Conservation (phyloP, 768 basidiomycete genomes). For the Mycena haematopus region DNA sequence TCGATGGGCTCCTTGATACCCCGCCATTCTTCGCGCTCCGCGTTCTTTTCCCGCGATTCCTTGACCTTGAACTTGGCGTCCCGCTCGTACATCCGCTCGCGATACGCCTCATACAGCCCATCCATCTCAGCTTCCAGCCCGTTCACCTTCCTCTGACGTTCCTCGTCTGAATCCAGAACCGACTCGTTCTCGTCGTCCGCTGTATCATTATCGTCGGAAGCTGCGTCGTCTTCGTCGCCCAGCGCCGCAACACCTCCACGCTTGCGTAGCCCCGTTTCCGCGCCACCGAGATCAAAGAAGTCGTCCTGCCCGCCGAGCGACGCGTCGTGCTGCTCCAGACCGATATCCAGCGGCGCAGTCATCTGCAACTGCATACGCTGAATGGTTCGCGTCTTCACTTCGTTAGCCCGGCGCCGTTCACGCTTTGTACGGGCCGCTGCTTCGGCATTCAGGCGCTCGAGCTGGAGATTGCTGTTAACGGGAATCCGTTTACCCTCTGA, state of each 20-base stretch:
- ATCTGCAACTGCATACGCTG: slow-evolving; percentile 97
- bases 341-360: slow-evolving; percentile 97
- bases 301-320: slow-evolving; percentile 84
- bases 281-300: slow-evolving; percentile 81
- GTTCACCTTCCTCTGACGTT: slow-evolving; percentile 63
- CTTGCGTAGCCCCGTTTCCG: slow-evolving; percentile 51
- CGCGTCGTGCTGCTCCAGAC: slow-evolving; percentile 81
- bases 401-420: slow-evolving; percentile 85
- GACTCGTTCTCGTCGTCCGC: slow-evolving; percentile 45
- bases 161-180: slow-evolving; percentile 69
- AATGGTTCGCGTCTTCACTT: slow-evolving; percentile 84
- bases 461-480: slow-evolving; percentile 49
- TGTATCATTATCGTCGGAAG: slow-evolving; percentile 48
- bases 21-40: slow-evolving; percentile 80
- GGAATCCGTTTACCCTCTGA: not conserved
- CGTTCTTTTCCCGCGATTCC: slow-evolving; percentile 75
- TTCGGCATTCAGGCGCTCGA: slow-evolving; percentile 84
- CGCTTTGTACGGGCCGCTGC: slow-evolving; percentile 76
- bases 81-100: slow-evolving; percentile 75
- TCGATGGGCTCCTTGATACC: slow-evolving; percentile 61
- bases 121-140: slow-evolving; percentile 88
- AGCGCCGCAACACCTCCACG: slow-evolving; percentile 48
- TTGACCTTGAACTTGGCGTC: slow-evolving; percentile 89
- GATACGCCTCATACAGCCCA: slow-evolving; percentile 87
- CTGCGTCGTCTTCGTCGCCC: slow-evolving; percentile 50